These are phyloP conservation scores for Eimeria brunetti DNA, from an alignment of 169 alveolate genomes.

Conservation along the genomic window DNA sequence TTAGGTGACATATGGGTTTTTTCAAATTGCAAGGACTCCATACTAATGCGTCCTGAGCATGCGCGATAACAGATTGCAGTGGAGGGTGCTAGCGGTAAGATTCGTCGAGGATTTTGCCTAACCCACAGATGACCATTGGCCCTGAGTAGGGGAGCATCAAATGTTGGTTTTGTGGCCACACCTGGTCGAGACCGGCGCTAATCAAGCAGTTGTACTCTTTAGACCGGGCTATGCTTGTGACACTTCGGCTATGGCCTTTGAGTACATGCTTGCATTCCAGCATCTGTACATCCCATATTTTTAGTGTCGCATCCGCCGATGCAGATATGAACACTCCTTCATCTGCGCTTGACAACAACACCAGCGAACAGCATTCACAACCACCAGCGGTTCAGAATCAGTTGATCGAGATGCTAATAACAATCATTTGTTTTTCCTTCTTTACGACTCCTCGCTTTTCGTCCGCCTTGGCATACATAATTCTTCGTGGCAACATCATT, in stretches of 20 bases:
- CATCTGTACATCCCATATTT: conserved; percentile 53
- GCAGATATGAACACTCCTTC: conserved; percentile 61
- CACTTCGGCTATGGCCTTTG: conserved; percentile 61
- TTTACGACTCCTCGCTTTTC: too few species aligned
- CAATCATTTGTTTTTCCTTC: not conserved
- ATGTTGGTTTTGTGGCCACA: not conserved
- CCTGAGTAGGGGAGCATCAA: not conserved
- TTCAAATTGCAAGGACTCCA: conserved; percentile 85
- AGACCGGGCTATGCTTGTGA: conserved; percentile 62
- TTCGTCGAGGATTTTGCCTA: not conserved
- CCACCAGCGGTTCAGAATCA: not conserved
- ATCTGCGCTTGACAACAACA: conserved; percentile 28
- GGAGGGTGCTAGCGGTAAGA: not conserved
- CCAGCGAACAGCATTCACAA: not conserved
- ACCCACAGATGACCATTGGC: not conserved
- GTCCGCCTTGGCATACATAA: too few species aligned
- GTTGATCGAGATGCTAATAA: not conserved
- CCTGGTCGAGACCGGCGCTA: conserved; percentile 79
- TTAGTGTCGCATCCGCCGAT: conserved; percentile 64
- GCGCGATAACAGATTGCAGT: not conserved
- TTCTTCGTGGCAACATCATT: not conserved
- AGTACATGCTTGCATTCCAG: conserved; percentile 31
- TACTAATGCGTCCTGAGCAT: conserved; percentile 72
- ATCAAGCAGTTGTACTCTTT: conserved; percentile 53
- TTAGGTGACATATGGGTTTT: conserved; percentile 80